phyloP scores from a whole-genome alignment of 2,329 filamentous ascomycete species.

The Exserohilum turcica region DNA sequence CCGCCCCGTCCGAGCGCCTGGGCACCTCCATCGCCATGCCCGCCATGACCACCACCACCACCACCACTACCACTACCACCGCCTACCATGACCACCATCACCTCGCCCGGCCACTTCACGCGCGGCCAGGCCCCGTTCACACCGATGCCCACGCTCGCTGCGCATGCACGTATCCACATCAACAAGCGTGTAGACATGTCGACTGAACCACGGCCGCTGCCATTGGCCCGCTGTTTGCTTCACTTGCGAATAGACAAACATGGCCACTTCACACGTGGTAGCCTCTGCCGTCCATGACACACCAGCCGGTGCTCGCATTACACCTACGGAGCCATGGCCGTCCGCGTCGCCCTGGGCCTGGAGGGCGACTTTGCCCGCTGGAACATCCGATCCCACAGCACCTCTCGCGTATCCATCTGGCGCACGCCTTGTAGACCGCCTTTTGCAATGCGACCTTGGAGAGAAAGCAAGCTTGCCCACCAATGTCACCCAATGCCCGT shows the following conservation, averaged over 20 bases:
- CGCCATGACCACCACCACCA: background rate
- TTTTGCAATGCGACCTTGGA: slow-evolving; percentile 26
- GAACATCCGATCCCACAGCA: background rate
- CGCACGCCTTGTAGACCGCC: slow-evolving; percentile 33
- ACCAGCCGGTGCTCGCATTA: background rate
- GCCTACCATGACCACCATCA: background rate
- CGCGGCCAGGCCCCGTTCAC: slow-evolving; percentile 9
- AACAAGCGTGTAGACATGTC: background rate
- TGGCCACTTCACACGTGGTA: slow-evolving; percentile 4
- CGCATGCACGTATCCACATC: slow-evolving; percentile 17
- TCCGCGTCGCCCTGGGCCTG: background rate
- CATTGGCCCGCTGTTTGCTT: slow-evolving; percentile 27
- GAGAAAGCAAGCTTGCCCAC: slow-evolving; percentile 21
- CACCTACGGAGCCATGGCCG: background rate
- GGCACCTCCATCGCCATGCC: slow-evolving; percentile 9
- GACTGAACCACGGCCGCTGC: slow-evolving; percentile 3
- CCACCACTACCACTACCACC: background rate
- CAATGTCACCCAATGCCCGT: slow-evolving; percentile 10
- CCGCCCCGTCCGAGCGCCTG: slow-evolving; percentile 13
- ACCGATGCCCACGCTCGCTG: slow-evolving; percentile 12
- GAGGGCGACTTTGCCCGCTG: background rate
- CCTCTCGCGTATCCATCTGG: slow-evolving; percentile 10
- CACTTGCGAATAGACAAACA: slow-evolving; percentile 27
- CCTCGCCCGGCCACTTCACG: background rate
- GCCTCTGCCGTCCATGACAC: background rate